Evolutionary conservation across 768 basidiomycete species (phyloP), one percentile per base, ranked within the genome.

Genomic region (Auriscalpium vulgare): DNA sequence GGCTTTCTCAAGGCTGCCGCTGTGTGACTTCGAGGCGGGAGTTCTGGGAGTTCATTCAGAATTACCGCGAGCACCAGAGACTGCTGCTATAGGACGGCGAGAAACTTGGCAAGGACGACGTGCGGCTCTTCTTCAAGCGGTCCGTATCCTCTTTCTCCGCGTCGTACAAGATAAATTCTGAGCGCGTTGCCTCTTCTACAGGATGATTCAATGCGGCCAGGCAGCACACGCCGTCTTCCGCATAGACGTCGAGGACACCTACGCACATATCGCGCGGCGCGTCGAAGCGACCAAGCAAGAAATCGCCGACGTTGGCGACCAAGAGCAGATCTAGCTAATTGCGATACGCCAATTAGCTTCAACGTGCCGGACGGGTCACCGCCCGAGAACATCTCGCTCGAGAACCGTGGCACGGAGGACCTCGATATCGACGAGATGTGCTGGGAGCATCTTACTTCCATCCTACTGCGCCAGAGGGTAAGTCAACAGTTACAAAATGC

Each of bases 341-440:
- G 89, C 1, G 72, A 76, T 45, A 77, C 80, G 54, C 74, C 73
- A 37, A 95, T 98, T 70, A 71, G 79, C 1, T 98, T 98, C 80
- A 94, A 95, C 68, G 85, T 98, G 10, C 97, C 97, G 3, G 89
- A 92, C 38, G 95, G 97, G 0, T 95, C 95, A 5, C 94, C 97
- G 3, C 95, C 97, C 0, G 91, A 86, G 53, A 73, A 90, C 52
- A 75, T 98, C 56, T 74, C 79, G 47, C 80, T 97, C 23, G 95
- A 97, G 66, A 95, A 95, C 1, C 87, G 88, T 16, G 91, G 87
- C 1, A 83, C 84, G 35, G 91, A 97, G 68, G 72, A 63, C 46
- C 69, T 97, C 62, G 85, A 95, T 65, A 67, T 92, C 51, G 91
- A 91, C 62, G 83, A 94, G 64, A 94, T 97, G 43, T 78, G 91